Conservation (phyloP, 2,329 filamentous ascomycete species). For the Nemania abortiva region DNA sequence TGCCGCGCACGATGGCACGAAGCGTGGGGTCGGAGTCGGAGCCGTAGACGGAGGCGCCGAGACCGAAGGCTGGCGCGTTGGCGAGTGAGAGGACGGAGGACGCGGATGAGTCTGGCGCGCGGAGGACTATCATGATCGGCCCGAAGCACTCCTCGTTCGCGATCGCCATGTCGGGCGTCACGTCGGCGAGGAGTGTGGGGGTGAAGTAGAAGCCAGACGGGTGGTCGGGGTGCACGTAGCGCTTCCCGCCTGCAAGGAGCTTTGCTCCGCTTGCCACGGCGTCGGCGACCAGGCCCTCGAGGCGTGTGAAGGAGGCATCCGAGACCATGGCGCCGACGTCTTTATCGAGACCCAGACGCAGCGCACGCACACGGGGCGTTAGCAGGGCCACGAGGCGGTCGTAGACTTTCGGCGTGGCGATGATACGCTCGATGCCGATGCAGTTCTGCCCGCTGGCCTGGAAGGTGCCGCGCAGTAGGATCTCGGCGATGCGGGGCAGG, state of each 20-base stretch:
- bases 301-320: slow-evolving; percentile 75
- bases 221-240: slow-evolving; percentile 77
- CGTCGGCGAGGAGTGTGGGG: slow-evolving; percentile 91
- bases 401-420: slow-evolving; percentile 83
- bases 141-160: slow-evolving; percentile 94
- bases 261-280: slow-evolving; percentile 83
- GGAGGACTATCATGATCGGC: slow-evolving; percentile 88
- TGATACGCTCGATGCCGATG: slow-evolving; percentile 94
- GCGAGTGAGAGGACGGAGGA: slow-evolving; percentile 78
- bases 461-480: slow-evolving; percentile 92
- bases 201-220: slow-evolving; percentile 89
- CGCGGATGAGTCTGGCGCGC: slow-evolving; percentile 70
- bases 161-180: slow-evolving; percentile 86
- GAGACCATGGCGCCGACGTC: slow-evolving; percentile 95
- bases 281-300: slow-evolving; percentile 81
- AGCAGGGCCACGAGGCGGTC: slow-evolving; percentile 77
- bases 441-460: slow-evolving; percentile 98
- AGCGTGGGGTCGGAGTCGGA: slow-evolving; percentile 71
- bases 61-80: slow-evolving; percentile 86
- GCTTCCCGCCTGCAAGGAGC: slow-evolving; percentile 82
- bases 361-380: slow-evolving; percentile 76
- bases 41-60: slow-evolving; percentile 91
- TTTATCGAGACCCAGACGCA: slow-evolving; percentile 80
- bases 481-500: slow-evolving; percentile 79
- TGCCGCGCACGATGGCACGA: slow-evolving; percentile 71